These are phyloP conservation scores for Incumbomyces delicatus DNA, from an alignment of 2,329 filamentous ascomycete genomes.

Conservation along the genomic window DNA sequence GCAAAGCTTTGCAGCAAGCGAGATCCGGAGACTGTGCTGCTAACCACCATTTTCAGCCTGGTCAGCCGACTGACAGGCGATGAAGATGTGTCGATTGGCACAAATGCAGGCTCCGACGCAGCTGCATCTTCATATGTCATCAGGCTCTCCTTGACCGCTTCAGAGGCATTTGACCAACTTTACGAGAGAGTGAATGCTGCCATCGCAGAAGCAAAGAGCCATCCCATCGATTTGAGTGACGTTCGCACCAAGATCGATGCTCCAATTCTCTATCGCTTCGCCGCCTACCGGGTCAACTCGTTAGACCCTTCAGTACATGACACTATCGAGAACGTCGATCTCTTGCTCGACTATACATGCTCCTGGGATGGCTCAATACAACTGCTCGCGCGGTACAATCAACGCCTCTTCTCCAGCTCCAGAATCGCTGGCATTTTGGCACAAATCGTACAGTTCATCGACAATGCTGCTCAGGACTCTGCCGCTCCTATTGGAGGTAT, in stretches of 20 bases:
- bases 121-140: slow-evolving; percentile 38
- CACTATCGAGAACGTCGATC: slow-evolving; percentile 35
- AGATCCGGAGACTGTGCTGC: slow-evolving; percentile 31
- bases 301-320: slow-evolving; percentile 28
- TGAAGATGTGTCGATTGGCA: slow-evolving; percentile 40
- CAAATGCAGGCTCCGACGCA: slow-evolving; percentile 33
- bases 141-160: slow-evolving; percentile 31
- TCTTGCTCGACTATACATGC: slow-evolving; percentile 30
- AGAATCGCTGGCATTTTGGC: slow-evolving; percentile 35
- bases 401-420: slow-evolving; percentile 37
- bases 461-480: slow-evolving; percentile 31
- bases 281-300: slow-evolving; percentile 36
- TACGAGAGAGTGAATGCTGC: slow-evolving; percentile 29
- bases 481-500: slow-evolving; percentile 34
- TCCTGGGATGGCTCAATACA: slow-evolving; percentile 23
- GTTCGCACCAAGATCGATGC: slow-evolving; percentile 15
- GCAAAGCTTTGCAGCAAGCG: slow-evolving; percentile 29
- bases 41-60: slow-evolving; percentile 36
- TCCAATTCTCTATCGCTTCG: slow-evolving; percentile 38
- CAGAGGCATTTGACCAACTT: slow-evolving; percentile 33
- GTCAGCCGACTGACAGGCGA: slow-evolving; percentile 39
- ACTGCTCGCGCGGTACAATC: slow-evolving; percentile 35
- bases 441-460: slow-evolving; percentile 33
- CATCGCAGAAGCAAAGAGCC: slow-evolving; percentile 10
- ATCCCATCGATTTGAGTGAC: slow-evolving; percentile 8